Conservation (phyloP, 148 eudicot species). For the Polygonum maritimum region DNA sequence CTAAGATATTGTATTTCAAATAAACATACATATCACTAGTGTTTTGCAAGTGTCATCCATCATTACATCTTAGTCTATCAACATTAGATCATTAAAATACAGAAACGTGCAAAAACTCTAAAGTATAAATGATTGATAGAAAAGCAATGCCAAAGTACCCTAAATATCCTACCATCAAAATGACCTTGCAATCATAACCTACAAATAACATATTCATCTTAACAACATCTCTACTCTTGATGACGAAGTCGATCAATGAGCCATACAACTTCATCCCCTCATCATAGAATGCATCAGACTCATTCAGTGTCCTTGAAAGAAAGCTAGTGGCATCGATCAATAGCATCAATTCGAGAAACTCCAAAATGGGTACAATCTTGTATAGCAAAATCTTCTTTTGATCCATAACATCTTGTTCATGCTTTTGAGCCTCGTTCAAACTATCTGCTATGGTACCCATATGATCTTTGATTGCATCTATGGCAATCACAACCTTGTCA, state of each 20-base stretch:
- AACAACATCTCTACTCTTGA: no score
- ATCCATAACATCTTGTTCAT: background rate
- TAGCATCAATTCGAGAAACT: background rate
- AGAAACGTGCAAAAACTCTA: no score
- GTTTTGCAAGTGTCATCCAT: no score
- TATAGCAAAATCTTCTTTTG: background rate
- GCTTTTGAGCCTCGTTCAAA: background rate
- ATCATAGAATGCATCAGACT: background rate
- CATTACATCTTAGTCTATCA: no score
- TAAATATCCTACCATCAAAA: no score
- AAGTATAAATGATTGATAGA: no score
- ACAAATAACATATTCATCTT: no score
- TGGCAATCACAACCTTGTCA: background rate
- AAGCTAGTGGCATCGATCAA: background rate
- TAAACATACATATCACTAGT: no score
- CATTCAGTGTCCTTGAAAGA: background rate
- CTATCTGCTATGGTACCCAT: background rate
- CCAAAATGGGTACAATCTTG: background rate
- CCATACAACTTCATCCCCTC: background rate
- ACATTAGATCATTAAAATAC: no score
- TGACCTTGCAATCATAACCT: no score
- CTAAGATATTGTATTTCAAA: no score
- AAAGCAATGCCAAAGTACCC: no score
- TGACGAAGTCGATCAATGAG: background rate
- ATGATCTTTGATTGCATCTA: background rate